phyloP scores from a whole-genome alignment of 441 rosid species.

The Lagerstroemia fauriei region DNA sequence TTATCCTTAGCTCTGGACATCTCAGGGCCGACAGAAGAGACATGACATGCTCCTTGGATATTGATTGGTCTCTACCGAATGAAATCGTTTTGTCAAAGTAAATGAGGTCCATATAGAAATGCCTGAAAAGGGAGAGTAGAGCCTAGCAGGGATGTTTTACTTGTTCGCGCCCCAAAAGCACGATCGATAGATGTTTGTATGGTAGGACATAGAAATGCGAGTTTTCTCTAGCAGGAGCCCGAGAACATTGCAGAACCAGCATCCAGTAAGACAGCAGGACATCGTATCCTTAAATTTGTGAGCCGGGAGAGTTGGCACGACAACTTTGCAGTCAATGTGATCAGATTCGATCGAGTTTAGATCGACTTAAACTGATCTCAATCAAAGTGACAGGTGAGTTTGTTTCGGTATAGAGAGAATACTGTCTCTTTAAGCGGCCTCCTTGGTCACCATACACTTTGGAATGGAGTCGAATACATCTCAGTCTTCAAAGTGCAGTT shows the following conservation, averaged over 20 bases:
- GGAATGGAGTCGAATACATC: no score
- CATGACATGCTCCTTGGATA: constrained; percentile 28
- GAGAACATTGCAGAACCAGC: neutral
- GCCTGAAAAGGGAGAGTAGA: no score
- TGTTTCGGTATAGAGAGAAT: neutral
- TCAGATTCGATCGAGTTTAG: neutral
- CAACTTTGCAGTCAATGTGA: neutral
- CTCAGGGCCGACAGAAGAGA: constrained; percentile 24
- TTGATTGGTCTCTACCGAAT: neutral
- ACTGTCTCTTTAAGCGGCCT: neutral
- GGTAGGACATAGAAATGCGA: neutral
- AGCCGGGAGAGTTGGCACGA: neutral
- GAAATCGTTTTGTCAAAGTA: neutral
- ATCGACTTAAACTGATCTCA: neutral
- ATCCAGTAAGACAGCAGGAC: neutral
- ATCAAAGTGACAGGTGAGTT: neutral
- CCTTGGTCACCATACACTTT: neutral
- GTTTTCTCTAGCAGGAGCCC: neutral
- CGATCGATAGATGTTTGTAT: neutral
- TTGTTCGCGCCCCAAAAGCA: no score
- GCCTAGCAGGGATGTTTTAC: no score
- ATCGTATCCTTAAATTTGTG: neutral
- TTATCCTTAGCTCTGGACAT: no score
- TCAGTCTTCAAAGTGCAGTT: no score
- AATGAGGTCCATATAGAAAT: neutral